These are phyloP conservation scores for Yarrowia galli DNA, from an alignment of 1,139 yeast genomes.

Conservation along the genomic window DNA sequence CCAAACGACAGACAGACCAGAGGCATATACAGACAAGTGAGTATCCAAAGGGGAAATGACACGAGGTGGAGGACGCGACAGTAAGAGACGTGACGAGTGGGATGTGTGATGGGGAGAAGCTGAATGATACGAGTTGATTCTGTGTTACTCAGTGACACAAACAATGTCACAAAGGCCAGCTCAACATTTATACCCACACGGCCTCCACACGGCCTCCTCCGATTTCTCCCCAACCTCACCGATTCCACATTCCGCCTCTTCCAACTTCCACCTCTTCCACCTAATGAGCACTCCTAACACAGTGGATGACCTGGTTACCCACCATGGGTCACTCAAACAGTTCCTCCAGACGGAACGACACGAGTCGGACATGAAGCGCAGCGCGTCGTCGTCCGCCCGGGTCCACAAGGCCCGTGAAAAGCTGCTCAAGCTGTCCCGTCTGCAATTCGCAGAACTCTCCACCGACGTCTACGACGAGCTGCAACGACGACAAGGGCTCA, in stretches of 20 bases:
- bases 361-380: constrained; percentile 34
- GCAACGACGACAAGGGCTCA: constrained; percentile 66
- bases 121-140: no score
- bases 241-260: background rate
- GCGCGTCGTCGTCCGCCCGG: constrained; percentile 40
- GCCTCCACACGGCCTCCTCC: no score
- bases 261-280: no score
- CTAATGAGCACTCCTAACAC: no score
- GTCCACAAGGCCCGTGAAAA: constrained; percentile 82
- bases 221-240: no score
- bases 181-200: no score
- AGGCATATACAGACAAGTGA: background rate
- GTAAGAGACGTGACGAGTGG: no score
- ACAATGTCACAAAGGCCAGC: no score
- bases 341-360: constrained; percentile 17
- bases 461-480: constrained; percentile 95
- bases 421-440: constrained; percentile 75
- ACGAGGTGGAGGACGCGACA: no score
- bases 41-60: background rate
- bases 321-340: constrained; percentile 36
- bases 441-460: constrained; percentile 87
- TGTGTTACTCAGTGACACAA: no score
- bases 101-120: no score
- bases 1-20: background rate
- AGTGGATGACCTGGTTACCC: constrained; percentile 38